phyloP scores from a whole-genome alignment of 768 basidiomycete genomes.

The Kwoniella dejecticola region DNA sequence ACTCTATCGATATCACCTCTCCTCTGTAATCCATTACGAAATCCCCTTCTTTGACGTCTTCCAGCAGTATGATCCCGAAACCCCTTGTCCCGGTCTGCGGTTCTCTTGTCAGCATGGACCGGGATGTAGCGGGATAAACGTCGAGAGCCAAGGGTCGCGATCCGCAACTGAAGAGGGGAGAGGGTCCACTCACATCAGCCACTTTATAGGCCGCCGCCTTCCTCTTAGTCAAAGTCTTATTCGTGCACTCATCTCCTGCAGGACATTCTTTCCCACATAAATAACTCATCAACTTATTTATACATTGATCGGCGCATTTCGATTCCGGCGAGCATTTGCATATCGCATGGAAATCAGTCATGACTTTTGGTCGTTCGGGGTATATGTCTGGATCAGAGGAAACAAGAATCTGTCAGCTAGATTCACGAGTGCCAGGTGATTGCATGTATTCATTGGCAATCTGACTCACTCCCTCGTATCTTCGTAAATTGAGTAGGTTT shows the following conservation, averaged over 20 bases:
- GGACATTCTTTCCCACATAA: conserved; percentile 56
- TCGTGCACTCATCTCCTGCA: conserved; percentile 50
- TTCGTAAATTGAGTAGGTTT: conserved; percentile 38
- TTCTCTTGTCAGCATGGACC: conserved; percentile 18
- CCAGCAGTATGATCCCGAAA: conserved; percentile 52
- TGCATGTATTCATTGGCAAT: no score
- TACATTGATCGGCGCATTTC: conserved; percentile 54
- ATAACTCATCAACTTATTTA: conserved; percentile 57
- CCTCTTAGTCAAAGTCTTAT: conserved; percentile 50
- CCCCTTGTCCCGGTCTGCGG: conserved; percentile 55
- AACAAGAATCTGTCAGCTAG: no score
- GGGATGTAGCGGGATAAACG: no score
- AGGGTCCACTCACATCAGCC: conserved; percentile 45
- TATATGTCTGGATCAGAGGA: no score
- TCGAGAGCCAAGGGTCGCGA: no score
- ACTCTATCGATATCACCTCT: conserved; percentile 53
- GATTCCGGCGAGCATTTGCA: conserved; percentile 50
- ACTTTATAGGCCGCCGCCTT: conserved; percentile 43
- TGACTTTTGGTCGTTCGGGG: conserved; percentile 32
- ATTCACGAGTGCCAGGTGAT: no score
- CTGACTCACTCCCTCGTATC: conserved; percentile 42
- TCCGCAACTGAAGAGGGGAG: no score
- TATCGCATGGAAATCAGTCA: conserved; percentile 33
- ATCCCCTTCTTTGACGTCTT: conserved; percentile 51
- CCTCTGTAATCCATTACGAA: conserved; percentile 58